phyloP scores from a whole-genome alignment of 306 rosid genomes.

The Castanea sativa region DNA sequence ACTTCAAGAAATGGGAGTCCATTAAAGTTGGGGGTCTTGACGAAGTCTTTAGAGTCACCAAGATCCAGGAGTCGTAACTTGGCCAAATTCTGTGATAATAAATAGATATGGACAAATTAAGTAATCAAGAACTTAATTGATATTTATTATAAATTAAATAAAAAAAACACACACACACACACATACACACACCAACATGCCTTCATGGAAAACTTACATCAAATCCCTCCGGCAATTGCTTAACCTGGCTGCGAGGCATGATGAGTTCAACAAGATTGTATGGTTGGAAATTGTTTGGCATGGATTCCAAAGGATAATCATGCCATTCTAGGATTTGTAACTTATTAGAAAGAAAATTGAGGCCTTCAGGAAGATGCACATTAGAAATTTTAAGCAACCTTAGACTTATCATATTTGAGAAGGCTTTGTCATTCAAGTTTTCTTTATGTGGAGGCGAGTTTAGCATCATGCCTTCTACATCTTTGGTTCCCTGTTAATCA shows the following conservation, averaged over 20 bases:
- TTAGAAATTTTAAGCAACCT: constrained; percentile 17
- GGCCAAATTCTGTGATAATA: not conserved
- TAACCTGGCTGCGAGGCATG: constrained; percentile 8
- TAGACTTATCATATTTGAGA: constrained; percentile 14
- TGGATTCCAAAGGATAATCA: constrained; percentile 5
- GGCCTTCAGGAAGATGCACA: constrained; percentile 23
- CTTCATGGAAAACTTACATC: not conserved
- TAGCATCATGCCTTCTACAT: constrained; percentile 9
- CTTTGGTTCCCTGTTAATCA: constrained; percentile 14
- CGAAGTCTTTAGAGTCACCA: not conserved
- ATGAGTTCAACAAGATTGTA: constrained; percentile 20
- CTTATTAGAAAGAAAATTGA: constrained; percentile 21
- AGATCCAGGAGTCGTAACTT: constrained; percentile 18
- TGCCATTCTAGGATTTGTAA: constrained; percentile 20
- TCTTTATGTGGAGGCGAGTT: not conserved
- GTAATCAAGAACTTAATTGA: not conserved
- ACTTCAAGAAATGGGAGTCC: not conserved
- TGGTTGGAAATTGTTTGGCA: constrained; percentile 7
- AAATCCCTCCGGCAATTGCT: not conserved
- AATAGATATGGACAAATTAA: not conserved
- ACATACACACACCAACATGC: too few species aligned
- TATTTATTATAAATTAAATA: fast-evolving
- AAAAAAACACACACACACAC: too few species aligned
- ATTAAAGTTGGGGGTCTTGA: constrained; percentile 9
- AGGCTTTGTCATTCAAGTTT: constrained; percentile 10